Conservation (phyloP, 129 eudicot genomes). For the Tagetes erecta region DNA sequence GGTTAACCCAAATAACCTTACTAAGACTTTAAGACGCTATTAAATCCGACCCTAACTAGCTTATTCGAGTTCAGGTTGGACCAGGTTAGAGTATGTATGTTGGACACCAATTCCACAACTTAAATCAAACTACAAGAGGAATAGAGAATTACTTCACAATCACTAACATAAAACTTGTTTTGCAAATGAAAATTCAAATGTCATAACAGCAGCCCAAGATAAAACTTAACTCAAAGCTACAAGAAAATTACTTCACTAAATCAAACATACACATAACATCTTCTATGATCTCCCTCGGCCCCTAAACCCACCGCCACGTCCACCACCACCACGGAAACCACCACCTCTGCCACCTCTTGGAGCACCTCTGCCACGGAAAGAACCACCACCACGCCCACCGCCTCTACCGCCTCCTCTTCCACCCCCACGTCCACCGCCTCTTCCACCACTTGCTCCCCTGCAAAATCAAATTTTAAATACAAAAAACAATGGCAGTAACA, state of each 20-base stretch:
- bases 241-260: conserved; percentile 10
- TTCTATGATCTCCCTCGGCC: conserved; percentile 51
- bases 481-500: not conserved
- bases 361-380: conserved; percentile 49
- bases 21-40: too few relatives aligned
- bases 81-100: too few relatives aligned
- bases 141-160: too few relatives aligned
- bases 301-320: conserved; percentile 50
- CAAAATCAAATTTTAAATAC: conserved; percentile 20
- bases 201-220: conserved; percentile 10
- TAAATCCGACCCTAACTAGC: too few relatives aligned
- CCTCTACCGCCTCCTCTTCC: conserved; percentile 56
- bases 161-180: not conserved
- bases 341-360: conserved; percentile 53
- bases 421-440: conserved; percentile 52
- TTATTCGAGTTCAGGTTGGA: too few relatives aligned
- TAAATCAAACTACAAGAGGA: too few relatives aligned
- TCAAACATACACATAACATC: conserved; percentile 21
- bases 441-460: conserved; percentile 67
- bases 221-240: conserved; percentile 32
- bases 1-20: too few relatives aligned
- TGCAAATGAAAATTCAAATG: conserved; percentile 17
- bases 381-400: conserved; percentile 52
- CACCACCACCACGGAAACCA: conserved; percentile 49
- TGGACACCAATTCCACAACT: too few relatives aligned